Conservation (phyloP, 345 rosid species). For the Pelargonium nanum region DNA sequence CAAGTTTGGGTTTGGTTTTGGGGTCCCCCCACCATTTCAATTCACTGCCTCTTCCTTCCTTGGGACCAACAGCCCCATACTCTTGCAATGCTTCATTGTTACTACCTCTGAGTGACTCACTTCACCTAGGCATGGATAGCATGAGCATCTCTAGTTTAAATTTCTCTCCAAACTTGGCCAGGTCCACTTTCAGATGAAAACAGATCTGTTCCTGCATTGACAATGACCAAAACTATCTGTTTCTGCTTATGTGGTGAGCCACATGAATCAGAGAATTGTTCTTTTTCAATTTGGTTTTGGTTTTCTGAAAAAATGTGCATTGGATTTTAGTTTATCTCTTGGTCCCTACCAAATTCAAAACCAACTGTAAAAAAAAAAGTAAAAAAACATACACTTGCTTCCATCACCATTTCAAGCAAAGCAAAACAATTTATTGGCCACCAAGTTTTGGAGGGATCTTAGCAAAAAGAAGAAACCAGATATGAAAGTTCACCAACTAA, state of each 20-base stretch:
- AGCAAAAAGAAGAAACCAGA: not conserved
- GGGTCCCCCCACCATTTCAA: constrained; percentile 1
- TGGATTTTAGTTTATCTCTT: not conserved
- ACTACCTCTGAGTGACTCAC: too few relatives aligned
- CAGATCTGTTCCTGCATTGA: not conserved
- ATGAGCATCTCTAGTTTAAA: too few relatives aligned
- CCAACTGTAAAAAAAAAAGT: not conserved
- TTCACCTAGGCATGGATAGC: too few relatives aligned
- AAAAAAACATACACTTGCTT: not conserved
- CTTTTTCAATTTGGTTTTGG: not conserved
- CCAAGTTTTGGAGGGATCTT: not conserved
- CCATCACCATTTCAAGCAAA: not conserved
- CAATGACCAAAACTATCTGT: not conserved
- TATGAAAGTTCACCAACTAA: not conserved
- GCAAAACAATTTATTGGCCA: not conserved
- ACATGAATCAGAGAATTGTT: too few relatives aligned
- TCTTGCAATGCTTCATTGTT: too few relatives aligned
- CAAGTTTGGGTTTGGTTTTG: not conserved
- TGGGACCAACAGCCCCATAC: too few relatives aligned
- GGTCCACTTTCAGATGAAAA: not conserved
- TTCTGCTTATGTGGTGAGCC: not conserved
- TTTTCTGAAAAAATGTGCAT: not conserved
- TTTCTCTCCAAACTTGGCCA: too few relatives aligned
- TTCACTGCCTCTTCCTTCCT: too few relatives aligned
- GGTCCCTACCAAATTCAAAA: not conserved